phyloP scores from a whole-genome alignment of 1,284 basidiomycete species.

The Porphyrellus sp. region DNA sequence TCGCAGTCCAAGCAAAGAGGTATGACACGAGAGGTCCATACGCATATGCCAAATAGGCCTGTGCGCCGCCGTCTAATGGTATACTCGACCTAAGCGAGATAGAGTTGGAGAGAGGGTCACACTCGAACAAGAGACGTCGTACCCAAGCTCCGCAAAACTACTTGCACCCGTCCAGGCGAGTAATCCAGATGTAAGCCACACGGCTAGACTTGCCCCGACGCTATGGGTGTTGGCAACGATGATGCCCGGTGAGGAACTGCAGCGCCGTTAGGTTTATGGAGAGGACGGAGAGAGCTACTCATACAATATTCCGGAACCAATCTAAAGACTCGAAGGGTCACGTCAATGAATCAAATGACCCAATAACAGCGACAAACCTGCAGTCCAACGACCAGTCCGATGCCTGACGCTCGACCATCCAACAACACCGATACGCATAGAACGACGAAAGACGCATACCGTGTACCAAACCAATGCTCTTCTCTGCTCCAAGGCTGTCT shows the following conservation, averaged over 20 bases:
- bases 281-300: conserved; percentile 19
- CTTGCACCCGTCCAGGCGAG: conserved; percentile 93
- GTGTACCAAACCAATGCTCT: conserved; percentile 74
- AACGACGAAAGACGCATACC: conserved; percentile 46
- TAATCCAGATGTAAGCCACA: conserved; percentile 59
- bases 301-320: conserved; percentile 91
- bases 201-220: conserved; percentile 60
- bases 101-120: background rate
- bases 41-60: conserved; percentile 87
- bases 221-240: conserved; percentile 84
- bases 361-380: conserved; percentile 47
- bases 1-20: conserved; percentile 87
- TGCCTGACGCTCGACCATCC: conserved; percentile 46
- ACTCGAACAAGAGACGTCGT: conserved; percentile 35
- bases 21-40: conserved; percentile 86
- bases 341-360: background rate
- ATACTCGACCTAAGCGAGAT: conserved; percentile 44
- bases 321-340: conserved; percentile 42
- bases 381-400: conserved; percentile 78
- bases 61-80: conserved; percentile 86
- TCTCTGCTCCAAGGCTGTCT: conserved; percentile 56
- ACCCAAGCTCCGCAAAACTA: conserved; percentile 85
- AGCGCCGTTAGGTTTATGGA: conserved; percentile 1
- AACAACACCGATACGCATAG: conserved; percentile 2
- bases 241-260: conserved; percentile 85